Evolutionary conservation across 2,329 filamentous ascomycete species (phyloP), one percentile per base, ranked within the genome.

Genomic region (Dactylonectria macrodidyma): DNA sequence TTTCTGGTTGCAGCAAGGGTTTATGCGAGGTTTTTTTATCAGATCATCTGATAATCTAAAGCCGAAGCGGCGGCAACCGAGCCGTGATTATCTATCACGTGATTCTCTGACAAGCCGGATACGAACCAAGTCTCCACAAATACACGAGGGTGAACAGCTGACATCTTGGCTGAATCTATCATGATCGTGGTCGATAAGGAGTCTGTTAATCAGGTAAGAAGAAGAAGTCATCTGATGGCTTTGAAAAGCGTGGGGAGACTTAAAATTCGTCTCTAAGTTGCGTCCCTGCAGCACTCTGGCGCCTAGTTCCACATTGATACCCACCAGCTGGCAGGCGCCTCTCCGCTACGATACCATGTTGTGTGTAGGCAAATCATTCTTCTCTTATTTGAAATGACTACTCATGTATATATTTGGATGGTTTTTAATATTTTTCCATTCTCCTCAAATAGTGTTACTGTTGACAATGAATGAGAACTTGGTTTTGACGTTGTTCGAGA

Each of bases 31-130:
- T 65, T 71, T 73, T 70, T 73, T 76, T 77, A 77, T 77, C 75
- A 69, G 75, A 77, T 77, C 55, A 77, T 77, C 75, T 71, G 75
- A 77, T 77, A 77, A 77, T 47, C 46, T 30, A 10, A 7, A 11
- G 24, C 14, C 11, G n/a, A 33, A 36, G 19, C 51, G 51, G 51
- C n/a, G n/a, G 33, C 19, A 30, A n/a, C 50, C 30, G 9, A 4
- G 16, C n/a, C 1, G 51, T 8, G 11, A 54, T 3, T 14, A 34
- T 54, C 51, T 14, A 34, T 54, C 51, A 54, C 51, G 51, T 54
- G 51, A 54, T 38, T n/a, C 3, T 12, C n/a, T 16, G n/a, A 30
- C 11, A 52, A 19, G 26, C n/a, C n/a, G 33, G 51, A 38, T 19
- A 11, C 16, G 26, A 52, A 30, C 10, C n/a, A 10, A 10, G 19